Conservation (phyloP, 2,329 filamentous ascomycete species). For the Clonostachys chloroleuca region DNA sequence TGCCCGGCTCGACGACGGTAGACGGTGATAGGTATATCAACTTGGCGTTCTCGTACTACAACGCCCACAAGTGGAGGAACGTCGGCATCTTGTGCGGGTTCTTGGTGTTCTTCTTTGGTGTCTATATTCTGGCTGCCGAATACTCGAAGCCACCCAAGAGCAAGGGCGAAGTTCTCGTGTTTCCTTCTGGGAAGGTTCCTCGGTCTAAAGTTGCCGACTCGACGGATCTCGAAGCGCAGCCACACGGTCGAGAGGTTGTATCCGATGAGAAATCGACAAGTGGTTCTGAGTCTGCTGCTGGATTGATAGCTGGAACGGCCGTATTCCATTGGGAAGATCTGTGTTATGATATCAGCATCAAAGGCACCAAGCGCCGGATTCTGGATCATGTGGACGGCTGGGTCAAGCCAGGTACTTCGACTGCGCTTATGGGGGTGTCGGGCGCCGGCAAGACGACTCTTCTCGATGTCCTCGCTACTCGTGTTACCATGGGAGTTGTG, state of each 20-base stretch:
- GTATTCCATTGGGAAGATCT: constrained; percentile 68
- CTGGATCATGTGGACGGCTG: constrained; percentile 67
- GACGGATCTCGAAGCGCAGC: constrained; percentile 44
- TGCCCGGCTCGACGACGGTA: constrained; percentile 45
- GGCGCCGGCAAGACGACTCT: constrained; percentile 57
- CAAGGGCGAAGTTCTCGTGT: constrained; percentile 51
- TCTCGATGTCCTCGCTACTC: constrained; percentile 55
- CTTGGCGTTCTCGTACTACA: constrained; percentile 50
- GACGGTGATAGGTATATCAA: constrained; percentile 53
- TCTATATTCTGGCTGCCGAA: constrained; percentile 33
- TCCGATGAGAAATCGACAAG: constrained; percentile 7
- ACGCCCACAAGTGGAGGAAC: constrained; percentile 50
- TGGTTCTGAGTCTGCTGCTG: constrained; percentile 43
- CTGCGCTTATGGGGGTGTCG: constrained; percentile 56
- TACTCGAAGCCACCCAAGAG: constrained; percentile 35
- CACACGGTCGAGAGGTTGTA: constrained; percentile 13
- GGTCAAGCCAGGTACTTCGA: constrained; percentile 68
- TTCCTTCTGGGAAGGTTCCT: constrained; percentile 34
- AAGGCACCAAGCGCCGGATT: constrained; percentile 58
- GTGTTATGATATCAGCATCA: constrained; percentile 67
- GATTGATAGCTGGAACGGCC: constrained; percentile 3
- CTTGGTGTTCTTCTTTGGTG: constrained; percentile 38
- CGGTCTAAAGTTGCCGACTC: constrained; percentile 20
- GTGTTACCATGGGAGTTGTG: constrained; percentile 65
- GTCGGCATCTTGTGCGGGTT: constrained; percentile 58